These are phyloP conservation scores for Albophoma yamanashiensis DNA, from an alignment of 2,329 filamentous ascomycete species.

Conservation along the genomic window DNA sequence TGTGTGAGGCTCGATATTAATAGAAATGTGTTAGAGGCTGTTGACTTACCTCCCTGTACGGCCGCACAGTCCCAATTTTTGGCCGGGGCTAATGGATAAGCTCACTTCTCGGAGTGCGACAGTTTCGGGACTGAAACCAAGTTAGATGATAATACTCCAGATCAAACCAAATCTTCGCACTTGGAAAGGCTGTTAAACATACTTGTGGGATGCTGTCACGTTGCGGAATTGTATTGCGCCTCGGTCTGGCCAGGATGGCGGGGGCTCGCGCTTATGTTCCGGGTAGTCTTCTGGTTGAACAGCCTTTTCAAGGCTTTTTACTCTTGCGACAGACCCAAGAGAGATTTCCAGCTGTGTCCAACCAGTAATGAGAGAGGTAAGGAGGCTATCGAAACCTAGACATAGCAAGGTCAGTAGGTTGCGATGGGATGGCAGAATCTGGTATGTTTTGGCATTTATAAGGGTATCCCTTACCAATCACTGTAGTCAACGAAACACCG, in stretches of 20 bases:
- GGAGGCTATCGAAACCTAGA: not conserved
- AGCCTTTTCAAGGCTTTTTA: not conserved
- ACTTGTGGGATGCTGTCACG: not conserved
- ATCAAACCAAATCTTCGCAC: not conserved
- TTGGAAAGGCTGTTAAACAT: not conserved
- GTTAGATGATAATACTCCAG: not conserved
- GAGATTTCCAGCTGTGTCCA: not conserved
- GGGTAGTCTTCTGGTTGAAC: not conserved
- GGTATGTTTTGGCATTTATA: not conserved
- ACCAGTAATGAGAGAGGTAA: not conserved
- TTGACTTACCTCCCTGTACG: conserved; percentile 9
- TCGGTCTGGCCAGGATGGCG: not conserved
- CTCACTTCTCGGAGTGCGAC: not conserved
- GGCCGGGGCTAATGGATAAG: conserved; percentile 4
- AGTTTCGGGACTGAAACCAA: not conserved
- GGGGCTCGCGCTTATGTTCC: not conserved
- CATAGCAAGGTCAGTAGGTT: not conserved
- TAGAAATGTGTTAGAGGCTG: not conserved
- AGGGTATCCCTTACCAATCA: not conserved
- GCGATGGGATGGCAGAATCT: not conserved
- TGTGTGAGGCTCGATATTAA: not conserved
- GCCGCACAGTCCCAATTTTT: conserved; percentile 15
- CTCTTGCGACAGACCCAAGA: not conserved
- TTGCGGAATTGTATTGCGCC: not conserved
- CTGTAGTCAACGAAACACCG: not conserved